These are phyloP conservation scores for Blastocrithidia nonstop DNA, from an alignment of 208 protist species.

Conservation along the genomic window DNA sequence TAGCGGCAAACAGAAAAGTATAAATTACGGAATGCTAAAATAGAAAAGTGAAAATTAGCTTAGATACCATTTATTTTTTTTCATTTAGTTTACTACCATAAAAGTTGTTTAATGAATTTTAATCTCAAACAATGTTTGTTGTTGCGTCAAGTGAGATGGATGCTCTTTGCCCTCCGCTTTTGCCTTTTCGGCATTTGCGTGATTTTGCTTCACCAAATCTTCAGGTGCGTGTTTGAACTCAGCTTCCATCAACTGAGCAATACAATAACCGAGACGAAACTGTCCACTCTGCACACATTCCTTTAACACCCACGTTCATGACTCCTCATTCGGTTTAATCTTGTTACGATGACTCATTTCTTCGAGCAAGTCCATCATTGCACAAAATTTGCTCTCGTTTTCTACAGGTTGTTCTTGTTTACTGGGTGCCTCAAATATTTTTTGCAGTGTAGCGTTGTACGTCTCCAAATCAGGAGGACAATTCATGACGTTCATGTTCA, in stretches of 20 bases:
- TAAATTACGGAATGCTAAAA: background rate
- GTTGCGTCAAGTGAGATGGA: constrained; percentile 45
- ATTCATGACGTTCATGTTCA: constrained; percentile 84
- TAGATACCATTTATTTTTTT: too few relatives aligned
- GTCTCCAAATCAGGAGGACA: constrained; percentile 77
- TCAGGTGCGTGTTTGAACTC: constrained; percentile 64
- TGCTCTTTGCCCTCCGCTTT: constrained; percentile 76
- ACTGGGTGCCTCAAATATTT: constrained; percentile 57
- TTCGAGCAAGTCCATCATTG: constrained; percentile 82
- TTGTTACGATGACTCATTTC: constrained; percentile 83
- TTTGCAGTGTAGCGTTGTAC: constrained; percentile 76
- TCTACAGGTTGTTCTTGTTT: constrained; percentile 52
- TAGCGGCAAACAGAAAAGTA: background rate
- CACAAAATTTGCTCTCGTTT: constrained; percentile 81
- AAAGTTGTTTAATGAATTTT: constrained; percentile 85
- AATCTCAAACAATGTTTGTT: constrained; percentile 69
- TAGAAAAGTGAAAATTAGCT: background rate
- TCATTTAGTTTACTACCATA: too few relatives aligned
- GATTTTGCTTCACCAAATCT: constrained; percentile 64
- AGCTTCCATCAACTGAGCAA: constrained; percentile 55
- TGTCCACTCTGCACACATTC: constrained; percentile 71
- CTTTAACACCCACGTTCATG: constrained; percentile 74
- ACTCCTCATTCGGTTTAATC: constrained; percentile 73
- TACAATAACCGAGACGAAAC: constrained; percentile 72
- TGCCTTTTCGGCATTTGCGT: constrained; percentile 63